phyloP scores from a whole-genome alignment of 129 eudicot genomes.

The Solidago caesia region DNA sequence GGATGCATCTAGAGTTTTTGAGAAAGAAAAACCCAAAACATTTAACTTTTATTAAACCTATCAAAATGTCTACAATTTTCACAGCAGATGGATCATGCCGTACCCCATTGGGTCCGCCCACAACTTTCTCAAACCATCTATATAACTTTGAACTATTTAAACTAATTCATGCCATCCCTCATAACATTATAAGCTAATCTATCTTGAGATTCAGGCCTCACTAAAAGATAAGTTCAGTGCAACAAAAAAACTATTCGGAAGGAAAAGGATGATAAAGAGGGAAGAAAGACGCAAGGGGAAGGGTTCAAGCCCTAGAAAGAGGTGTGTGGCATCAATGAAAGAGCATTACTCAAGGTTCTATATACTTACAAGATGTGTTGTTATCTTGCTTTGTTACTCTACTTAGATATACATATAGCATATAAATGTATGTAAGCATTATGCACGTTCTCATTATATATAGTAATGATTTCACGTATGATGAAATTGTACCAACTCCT shows the following conservation, averaged over 20 bases:
- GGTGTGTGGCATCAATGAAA: conserved; percentile 23
- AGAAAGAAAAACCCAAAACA: neutral
- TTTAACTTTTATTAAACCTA: neutral
- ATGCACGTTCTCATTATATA: neutral
- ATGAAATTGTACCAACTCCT: neutral
- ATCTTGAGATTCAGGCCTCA: neutral
- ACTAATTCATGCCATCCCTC: neutral
- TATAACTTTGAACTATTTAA: conserved; percentile 17
- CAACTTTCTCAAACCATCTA: conserved; percentile 20
- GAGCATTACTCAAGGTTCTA: conserved; percentile 39
- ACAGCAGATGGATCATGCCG: conserved; percentile 14
- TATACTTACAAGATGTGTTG: conserved; percentile 35
- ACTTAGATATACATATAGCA: neutral
- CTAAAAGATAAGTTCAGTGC: neutral
- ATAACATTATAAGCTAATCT: neutral
- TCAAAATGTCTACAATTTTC: neutral
- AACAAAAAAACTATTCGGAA: neutral
- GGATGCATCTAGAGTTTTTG: neutral
- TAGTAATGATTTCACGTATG: neutral
- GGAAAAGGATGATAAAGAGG: neutral
- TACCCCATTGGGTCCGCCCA: conserved; percentile 10
- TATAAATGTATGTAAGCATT: neutral
- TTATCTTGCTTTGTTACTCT: conserved; percentile 30
- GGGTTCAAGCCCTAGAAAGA: conserved; percentile 9
- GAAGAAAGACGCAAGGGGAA: neutral